Evolutionary conservation across 2,329 filamentous ascomycete genomes (phyloP), one percentile per base, ranked within the genome.

Genomic region (Zarea fungicola): DNA sequence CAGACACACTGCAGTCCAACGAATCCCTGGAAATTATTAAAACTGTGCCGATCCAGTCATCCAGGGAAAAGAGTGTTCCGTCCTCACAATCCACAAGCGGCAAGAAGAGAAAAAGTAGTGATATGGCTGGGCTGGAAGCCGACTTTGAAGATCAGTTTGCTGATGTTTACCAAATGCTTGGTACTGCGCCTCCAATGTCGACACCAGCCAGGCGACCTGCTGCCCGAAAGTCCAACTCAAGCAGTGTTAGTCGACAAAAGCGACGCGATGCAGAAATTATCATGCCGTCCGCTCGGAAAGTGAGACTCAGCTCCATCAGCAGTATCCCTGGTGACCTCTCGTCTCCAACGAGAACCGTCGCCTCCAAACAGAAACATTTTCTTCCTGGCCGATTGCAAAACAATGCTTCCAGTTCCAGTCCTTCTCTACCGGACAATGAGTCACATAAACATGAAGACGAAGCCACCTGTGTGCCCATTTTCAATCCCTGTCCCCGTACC

Each of bases 71-170:
- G 43, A 40, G 37, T 21, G 26, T 9, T 6, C 18, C 32, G 13
- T 34, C 43, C n/a, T 36, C 45, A 7, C 39, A 42, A 16, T 21
- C 35, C 2, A 71, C 62, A 37, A 66, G 68, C 39, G 65, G 65
- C 16, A 77, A 72, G 60, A 81, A 80, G 60, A 63, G 76, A 52
- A 80, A 80, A 58, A 78, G 75, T 52, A 64, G 63, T 21, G 72
- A 77, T 9, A 72, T 76, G 21, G 68, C 58, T 52, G 68, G 63
- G 50, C 58, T 61, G 22, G 61, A 66, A 11, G 59, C 61, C 13
- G 63, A 60, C 14, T 63, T 67, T 4, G 61, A 72, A 13, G 71
- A 73, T 28, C 70, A 75, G 16, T 81, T 78, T 39, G 76, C 75
- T 0, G 77, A 82, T 53, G 73, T 82, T 7, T 71, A 75, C 53